Base-by-base conservation (phyloP, 495 filamentous ascomycete species). In the Schizothecium vesticola region DNA sequence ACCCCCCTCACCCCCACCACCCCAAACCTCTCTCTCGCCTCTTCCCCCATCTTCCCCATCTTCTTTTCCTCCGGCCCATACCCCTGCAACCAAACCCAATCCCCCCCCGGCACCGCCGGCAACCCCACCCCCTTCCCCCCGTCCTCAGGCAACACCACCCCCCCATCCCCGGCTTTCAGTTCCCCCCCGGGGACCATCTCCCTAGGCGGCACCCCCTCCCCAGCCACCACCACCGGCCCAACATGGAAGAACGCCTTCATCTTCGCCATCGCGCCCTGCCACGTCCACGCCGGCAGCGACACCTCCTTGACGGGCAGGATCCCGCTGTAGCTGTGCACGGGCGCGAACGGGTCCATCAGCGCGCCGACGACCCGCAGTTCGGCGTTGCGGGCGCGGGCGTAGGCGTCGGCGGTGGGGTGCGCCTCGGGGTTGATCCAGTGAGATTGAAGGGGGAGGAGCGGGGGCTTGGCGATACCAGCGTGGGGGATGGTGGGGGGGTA, bases 211-310 rank as follows among this genome's bases (percentile, higher is more conserved):
- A n/a, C 22, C 11, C 33, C 10, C n/a, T 66, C 26, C 13, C 28
- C 63, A 19, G 72, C 74, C n/a, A 74, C 68, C 28, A 51, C 26
- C 24, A 81, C 21, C 0, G 84, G 84, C 0, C 84, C 84, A 5
- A 78, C 23, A 36, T 75, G 74, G 66, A 84, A 82, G 69, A 85
- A 85, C 2, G 82, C 80, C 0, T 78, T 80, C 78, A 86, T 86
- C 2, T 67, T 69, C 8, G 64, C 65, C 63, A 86, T 59, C 0
- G 83, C 84, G 1, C 26, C 21, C 60, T 86, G 72, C 69, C 74
- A 72, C 0, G 80, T 81, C 83, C 82, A 86, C 0, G 69, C 9
- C 0, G 83, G 82, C 2, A 87, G 75, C 10, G 62, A 43, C 0
- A 85, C 72, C 1, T 55, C 12, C 2, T 61, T 63, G 0, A 73